Percentiles rank a stretch among this genome's conserved stretches.
phyloP scores from a whole-genome alignment of 176 grass and related monocot species.

The Juncus inflexus region DNA sequence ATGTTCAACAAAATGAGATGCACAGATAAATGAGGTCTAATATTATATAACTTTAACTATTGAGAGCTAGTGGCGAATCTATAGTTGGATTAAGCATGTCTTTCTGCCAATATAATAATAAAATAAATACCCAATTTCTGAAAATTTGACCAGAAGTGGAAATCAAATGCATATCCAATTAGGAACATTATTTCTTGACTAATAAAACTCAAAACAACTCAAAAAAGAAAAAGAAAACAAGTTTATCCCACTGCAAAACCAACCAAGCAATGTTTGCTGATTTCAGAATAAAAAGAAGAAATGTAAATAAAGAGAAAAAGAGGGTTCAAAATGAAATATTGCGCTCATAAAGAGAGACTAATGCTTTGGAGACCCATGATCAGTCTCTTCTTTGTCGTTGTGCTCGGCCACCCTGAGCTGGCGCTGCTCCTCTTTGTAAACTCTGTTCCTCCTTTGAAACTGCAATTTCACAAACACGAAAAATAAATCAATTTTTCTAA shows the following conservation, averaged over 20 bases:
- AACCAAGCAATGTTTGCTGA: constrained; percentile 6
- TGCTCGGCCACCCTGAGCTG: constrained; percentile 60
- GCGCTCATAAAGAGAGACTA: constrained; percentile 8
- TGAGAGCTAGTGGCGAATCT: no score
- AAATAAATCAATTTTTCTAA: neutral
- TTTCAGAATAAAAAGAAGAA: constrained; percentile 16
- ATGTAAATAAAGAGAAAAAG: neutral
- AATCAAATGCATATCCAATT: constrained; percentile 10
- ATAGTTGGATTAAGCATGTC: no score
- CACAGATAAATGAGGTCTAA: no score
- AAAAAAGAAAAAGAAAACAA: constrained; percentile 11
- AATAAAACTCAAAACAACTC: constrained; percentile 22
- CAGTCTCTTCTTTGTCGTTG: constrained; percentile 65
- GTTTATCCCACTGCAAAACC: constrained; percentile 16
- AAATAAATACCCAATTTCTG: neutral
- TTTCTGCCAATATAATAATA: no score
- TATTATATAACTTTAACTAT: no score
- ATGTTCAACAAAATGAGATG: no score
- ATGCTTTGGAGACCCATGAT: constrained; percentile 12
- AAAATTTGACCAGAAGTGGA: constrained; percentile 15
- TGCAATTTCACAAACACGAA: constrained; percentile 27
- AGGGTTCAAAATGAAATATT: constrained; percentile 20
- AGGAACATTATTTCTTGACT: constrained; percentile 28
- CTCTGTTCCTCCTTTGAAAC: constrained; percentile 95
- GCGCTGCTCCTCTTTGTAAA: constrained; percentile 98